Evolutionary conservation across 1,139 yeast genomes (phyloP).

Genomic region (Pichia sp.): DNA sequence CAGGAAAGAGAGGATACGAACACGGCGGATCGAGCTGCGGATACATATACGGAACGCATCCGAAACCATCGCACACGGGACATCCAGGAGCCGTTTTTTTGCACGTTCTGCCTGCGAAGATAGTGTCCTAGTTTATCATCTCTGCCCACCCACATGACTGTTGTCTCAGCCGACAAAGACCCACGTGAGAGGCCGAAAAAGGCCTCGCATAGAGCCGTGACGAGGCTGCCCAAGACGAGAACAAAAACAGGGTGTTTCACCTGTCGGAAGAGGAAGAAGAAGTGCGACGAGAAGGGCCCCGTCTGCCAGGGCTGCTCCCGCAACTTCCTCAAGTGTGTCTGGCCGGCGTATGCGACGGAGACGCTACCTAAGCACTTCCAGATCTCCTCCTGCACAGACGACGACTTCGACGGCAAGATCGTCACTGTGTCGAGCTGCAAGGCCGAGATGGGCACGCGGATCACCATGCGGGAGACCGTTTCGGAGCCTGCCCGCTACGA

Average conservation of each 20-base stretch:
- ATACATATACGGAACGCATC: too few relatives aligned
- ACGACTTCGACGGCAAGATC: slow-evolving; percentile 9
- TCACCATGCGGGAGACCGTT: background rate
- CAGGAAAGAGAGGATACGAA: too few relatives aligned
- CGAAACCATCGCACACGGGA: background rate
- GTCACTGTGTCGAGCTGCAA: background rate
- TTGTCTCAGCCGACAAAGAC: slow-evolving; percentile 2
- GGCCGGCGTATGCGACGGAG: slow-evolving; percentile 37
- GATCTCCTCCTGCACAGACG: slow-evolving; percentile 26
- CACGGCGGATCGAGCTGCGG: background rate
- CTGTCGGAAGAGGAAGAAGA: slow-evolving; percentile 47
- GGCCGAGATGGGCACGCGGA: background rate
- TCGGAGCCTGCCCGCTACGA: background rate
- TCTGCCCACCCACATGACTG: background rate
- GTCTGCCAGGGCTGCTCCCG: slow-evolving; percentile 39
- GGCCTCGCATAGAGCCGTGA: slow-evolving; percentile 8
- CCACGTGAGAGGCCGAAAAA: slow-evolving; percentile 7
- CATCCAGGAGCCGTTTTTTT: background rate
- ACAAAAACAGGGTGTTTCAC: slow-evolving; percentile 45
- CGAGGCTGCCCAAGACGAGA: slow-evolving; percentile 29
- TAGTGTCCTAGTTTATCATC: background rate
- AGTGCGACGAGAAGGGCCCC: slow-evolving; percentile 44
- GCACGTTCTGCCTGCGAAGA: background rate
- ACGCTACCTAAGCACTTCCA: slow-evolving; percentile 34
- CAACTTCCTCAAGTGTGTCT: slow-evolving; percentile 39